phyloP scores from a whole-genome alignment of 225 moss, liverwort and hornwort genomes.

The Straminergon stramineum region DNA sequence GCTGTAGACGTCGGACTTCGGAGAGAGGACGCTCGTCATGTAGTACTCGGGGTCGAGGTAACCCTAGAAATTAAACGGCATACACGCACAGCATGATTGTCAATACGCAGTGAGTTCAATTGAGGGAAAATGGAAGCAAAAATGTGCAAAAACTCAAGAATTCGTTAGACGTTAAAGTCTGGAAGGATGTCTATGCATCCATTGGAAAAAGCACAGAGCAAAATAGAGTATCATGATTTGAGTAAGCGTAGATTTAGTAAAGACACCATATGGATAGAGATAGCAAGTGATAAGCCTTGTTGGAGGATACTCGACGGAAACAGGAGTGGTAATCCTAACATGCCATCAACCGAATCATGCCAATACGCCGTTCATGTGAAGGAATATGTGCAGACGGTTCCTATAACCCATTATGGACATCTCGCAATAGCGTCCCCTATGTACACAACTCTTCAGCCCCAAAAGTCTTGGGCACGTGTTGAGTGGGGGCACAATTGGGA shows the following conservation, averaged over 20 bases:
- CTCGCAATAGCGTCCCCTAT: background rate
- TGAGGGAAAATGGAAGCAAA: background rate
- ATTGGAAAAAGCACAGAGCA: background rate
- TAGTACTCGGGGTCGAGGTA: conserved; percentile 89
- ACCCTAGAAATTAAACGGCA: conserved; percentile 25
- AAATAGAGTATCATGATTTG: background rate
- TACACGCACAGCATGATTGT: background rate
- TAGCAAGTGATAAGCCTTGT: background rate
- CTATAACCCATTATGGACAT: background rate
- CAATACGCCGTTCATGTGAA: background rate
- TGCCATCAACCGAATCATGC: background rate
- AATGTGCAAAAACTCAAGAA: background rate
- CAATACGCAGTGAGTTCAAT: background rate
- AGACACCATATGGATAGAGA: background rate
- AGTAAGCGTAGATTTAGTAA: background rate
- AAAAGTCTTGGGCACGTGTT: background rate
- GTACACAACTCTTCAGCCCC: background rate
- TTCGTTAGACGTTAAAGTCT: no score
- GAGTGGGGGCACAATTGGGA: background rate
- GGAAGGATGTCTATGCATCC: background rate
- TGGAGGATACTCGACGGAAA: background rate
- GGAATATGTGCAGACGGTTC: background rate
- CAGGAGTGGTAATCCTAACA: background rate
- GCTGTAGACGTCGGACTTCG: conserved; percentile 86
- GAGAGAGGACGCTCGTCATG: conserved; percentile 53